phyloP scores from a whole-genome alignment of 257 asterid species.

The Mitragyna speciosa region DNA sequence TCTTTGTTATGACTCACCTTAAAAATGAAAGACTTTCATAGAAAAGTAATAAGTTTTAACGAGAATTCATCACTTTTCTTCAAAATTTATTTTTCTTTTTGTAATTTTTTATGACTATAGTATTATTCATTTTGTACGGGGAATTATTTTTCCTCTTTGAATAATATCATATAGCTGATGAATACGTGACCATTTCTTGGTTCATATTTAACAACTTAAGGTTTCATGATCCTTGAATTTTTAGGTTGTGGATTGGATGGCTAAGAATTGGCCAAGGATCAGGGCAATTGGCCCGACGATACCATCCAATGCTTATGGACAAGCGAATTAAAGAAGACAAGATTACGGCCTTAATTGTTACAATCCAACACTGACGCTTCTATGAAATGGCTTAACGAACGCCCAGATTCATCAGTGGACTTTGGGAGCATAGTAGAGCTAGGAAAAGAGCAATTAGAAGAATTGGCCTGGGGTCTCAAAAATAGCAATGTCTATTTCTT shows the following conservation, averaged over 20 bases:
- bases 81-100: no score
- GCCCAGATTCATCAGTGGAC: slow-evolving; percentile 44
- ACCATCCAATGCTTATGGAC: slow-evolving; percentile 53
- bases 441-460: slow-evolving; percentile 43
- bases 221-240: no score
- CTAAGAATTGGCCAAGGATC: background rate
- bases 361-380: slow-evolving; percentile 51
- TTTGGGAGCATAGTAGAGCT: slow-evolving; percentile 62
- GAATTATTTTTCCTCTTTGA: no score
- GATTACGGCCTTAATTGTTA: slow-evolving; percentile 64
- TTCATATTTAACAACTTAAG: no score
- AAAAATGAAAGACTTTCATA: no score
- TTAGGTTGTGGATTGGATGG: slow-evolving; percentile 4
- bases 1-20: no score
- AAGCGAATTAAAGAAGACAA: slow-evolving; percentile 52
- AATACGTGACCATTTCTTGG: no score
- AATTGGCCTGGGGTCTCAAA: slow-evolving; percentile 38
- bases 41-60: no score
- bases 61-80: no score
- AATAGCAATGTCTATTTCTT: slow-evolving; percentile 31
- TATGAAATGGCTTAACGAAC: slow-evolving; percentile 45
- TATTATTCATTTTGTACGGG: no score
- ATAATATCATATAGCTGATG: no score
- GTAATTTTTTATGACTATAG: no score
- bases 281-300: slow-evolving; percentile 29